Percentiles rank a stretch among this genome's conserved stretches.
These are phyloP conservation scores for Linum trigynum DNA, from an alignment of 345 rosid species.

Conservation along the genomic window DNA sequence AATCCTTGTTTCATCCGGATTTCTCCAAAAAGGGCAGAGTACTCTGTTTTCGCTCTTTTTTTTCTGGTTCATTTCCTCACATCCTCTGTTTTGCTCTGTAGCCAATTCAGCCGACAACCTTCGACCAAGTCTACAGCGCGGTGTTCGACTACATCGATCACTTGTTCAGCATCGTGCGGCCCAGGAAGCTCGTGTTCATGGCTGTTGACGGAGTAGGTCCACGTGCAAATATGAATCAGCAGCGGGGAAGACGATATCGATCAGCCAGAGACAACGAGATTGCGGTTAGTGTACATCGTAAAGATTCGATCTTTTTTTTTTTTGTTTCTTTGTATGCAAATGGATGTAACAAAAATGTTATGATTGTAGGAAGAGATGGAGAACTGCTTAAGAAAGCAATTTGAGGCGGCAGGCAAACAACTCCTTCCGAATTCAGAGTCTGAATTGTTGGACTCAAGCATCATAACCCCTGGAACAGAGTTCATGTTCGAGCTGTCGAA, in stretches of 20 bases:
- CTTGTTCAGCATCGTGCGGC: slow-evolving; percentile 20
- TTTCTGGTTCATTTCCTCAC: background rate
- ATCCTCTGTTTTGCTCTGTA: background rate
- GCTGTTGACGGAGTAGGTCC: slow-evolving; percentile 31
- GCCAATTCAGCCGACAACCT: slow-evolving; percentile 13
- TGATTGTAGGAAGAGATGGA: slow-evolving; percentile 16
- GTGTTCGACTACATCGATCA: slow-evolving; percentile 18
- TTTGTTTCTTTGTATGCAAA: background rate
- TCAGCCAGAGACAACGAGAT: slow-evolving; percentile 9
- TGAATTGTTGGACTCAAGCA: slow-evolving; percentile 15
- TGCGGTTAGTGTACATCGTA: slow-evolving; percentile 12
- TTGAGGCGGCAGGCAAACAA: slow-evolving; percentile 20
- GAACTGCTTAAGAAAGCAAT: slow-evolving; percentile 10
- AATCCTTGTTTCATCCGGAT: background rate
- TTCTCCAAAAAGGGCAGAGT: background rate
- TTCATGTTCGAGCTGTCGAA: slow-evolving; percentile 16
- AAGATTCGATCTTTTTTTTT: background rate
- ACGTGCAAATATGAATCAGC: slow-evolving; percentile 29
- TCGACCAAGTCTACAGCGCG: slow-evolving; percentile 15
- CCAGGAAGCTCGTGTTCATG: slow-evolving; percentile 20
- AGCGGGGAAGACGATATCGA: slow-evolving; percentile 13
- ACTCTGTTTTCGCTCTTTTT: background rate
- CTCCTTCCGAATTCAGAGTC: slow-evolving; percentile 13
- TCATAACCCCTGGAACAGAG: slow-evolving; percentile 24
- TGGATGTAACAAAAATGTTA: background rate